Evolutionary conservation across 148 eudicot genomes (phyloP).

Genomic region (Polygonum aviculare): DNA sequence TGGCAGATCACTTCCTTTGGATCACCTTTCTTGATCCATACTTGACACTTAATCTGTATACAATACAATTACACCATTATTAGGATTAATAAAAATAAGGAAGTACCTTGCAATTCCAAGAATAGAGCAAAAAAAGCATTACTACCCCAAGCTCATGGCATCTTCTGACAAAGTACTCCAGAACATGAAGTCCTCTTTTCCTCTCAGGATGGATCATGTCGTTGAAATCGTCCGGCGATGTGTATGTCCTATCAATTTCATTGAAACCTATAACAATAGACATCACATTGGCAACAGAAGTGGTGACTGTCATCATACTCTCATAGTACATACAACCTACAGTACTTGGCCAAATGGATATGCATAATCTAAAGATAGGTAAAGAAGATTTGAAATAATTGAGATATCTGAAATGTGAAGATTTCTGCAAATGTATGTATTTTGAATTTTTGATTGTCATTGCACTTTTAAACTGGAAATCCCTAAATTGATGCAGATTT

Average conservation of each 20-base stretch:
- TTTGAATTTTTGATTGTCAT: neutral
- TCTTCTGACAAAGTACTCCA: conserved; percentile 74
- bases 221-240: conserved; percentile 88
- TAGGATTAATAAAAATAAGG: no score
- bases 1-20: conserved; percentile 80
- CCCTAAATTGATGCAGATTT: neutral
- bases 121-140: neutral
- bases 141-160: conserved; percentile 95
- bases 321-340: neutral
- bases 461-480: neutral
- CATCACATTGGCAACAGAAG: neutral
- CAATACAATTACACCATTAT: neutral
- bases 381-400: neutral
- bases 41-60: conserved; percentile 76
- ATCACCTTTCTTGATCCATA: conserved; percentile 85
- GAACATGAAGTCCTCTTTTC: conserved; percentile 65
- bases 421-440: no score
- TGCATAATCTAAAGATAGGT: neutral
- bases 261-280: conserved; percentile 47
- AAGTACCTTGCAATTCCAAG: neutral
- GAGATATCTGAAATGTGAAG: neutral
- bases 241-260: conserved; percentile 74
- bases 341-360: neutral
- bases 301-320: neutral
- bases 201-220: conserved; percentile 44